Conservation (phyloP, 2,329 filamentous ascomycete species). For the Ilyonectria robusta region DNA sequence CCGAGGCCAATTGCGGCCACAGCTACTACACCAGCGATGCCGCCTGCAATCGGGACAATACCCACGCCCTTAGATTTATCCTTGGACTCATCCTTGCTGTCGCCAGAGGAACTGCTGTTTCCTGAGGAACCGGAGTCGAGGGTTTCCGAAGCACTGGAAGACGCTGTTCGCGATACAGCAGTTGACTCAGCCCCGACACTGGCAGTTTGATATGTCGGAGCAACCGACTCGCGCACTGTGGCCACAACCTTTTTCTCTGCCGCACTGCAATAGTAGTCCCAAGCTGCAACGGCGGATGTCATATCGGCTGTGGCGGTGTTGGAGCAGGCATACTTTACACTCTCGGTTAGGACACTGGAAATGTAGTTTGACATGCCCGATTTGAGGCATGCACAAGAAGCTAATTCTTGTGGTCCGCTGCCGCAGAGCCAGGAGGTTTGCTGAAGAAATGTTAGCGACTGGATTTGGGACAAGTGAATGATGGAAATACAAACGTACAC, state of each 20-base stretch:
- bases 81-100: slow-evolving; percentile 22
- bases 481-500: slow-evolving; percentile 48
- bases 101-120: slow-evolving; percentile 3
- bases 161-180: slow-evolving; percentile 27
- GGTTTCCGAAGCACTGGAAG: slow-evolving; percentile 33
- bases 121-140: slow-evolving; percentile 6
- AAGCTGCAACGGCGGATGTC: slow-evolving; percentile 61
- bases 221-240: slow-evolving; percentile 57
- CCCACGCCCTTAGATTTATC: slow-evolving; percentile 31
- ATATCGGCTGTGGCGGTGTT: slow-evolving; percentile 61
- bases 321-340: slow-evolving; percentile 61
- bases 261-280: slow-evolving; percentile 65
- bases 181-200: slow-evolving; percentile 35
- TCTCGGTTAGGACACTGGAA: slow-evolving; percentile 59
- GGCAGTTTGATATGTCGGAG: slow-evolving; percentile 33
- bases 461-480: no score
- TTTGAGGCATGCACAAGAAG: slow-evolving; percentile 68
- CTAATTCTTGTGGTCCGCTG: slow-evolving; percentile 62
- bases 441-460: slow-evolving; percentile 40
- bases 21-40: slow-evolving; percentile 47
- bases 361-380: slow-evolving; percentile 60
- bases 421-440: slow-evolving; percentile 59
- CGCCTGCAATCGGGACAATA: slow-evolving; percentile 54
- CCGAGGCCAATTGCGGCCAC: slow-evolving; percentile 48
- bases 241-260: slow-evolving; percentile 59